Base-by-base conservation (phyloP, 2,329 filamentous ascomycete species). In the Penicillium sp. region DNA sequence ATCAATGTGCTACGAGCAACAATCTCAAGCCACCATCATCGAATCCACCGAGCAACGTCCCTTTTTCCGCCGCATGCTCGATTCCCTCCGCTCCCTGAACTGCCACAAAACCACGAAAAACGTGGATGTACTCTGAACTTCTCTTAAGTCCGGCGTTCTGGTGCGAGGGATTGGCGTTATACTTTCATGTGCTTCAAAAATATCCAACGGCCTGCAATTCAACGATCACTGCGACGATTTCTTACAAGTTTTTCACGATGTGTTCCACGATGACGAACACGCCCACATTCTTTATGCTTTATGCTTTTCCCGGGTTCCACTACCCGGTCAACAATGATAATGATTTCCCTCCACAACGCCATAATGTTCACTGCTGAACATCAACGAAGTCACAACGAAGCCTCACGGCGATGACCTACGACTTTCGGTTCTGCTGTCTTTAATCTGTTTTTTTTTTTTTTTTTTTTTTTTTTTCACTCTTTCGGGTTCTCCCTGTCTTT, bases 1-100 rank as follows among this genome's bases (percentile, higher is more conserved):
- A 13, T 65, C 62, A 0, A 58, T 69, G 36, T 70, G 69, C 47
- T 65, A 65, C 13, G 67, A 69, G 30, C 63, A 68, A 25, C 62
- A 63, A 18, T 62, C 65, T 2, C 60, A 60, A 7, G 50, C 52
- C 8, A 48, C 63, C 13, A 53, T 67, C 36, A 52, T 60, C 13
- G 58, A 64, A 7, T 28, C 38, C 7, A 22, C 13, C 13, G 59
- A 62, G 25, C 45, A 46, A 8, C 31, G 49, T 3, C 61, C 61
- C 3, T 53, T 63, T 45, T 53, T 61, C 25, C 54, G 54, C 22
- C 60, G 60, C 0, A 50, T 63, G n/a, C 44, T 63, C 20, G 53
- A 61, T n/a, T 61, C 60, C 8, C 36, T 63, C 0, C 59, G 61
- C 1, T 61, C 55, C 2, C 40, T 63, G 4, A 63, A 60, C 43